These are phyloP conservation scores for Cryptosporidium ubiquitum DNA, from an alignment of 169 alveolate genomes.

Conservation along the genomic window DNA sequence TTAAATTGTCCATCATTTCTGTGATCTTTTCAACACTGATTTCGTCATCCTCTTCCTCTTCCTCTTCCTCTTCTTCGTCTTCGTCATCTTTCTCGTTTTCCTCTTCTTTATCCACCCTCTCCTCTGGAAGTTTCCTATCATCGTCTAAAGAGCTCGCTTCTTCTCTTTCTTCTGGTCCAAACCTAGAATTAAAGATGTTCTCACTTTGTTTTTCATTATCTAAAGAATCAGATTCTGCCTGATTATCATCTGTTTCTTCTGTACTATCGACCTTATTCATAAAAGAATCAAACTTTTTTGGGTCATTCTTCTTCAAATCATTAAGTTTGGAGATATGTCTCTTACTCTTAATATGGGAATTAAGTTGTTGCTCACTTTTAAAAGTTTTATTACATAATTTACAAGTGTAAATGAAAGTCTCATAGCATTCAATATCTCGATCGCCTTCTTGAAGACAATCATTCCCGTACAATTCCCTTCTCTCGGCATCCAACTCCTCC, in stretches of 20 bases:
- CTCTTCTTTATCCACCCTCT: neutral
- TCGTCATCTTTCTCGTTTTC: too few relatives aligned
- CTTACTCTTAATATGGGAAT: conserved; percentile 80
- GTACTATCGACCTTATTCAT: conserved; percentile 7
- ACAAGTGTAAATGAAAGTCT: conserved; percentile 76
- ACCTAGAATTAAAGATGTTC: neutral
- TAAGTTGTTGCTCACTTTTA: conserved; percentile 77
- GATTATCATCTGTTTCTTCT: conserved; percentile 16
- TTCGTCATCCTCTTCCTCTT: neutral
- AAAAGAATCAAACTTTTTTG: neutral
- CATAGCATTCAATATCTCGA: neutral
- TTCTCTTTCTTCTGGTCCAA: neutral
- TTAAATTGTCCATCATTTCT: conserved; percentile 47
- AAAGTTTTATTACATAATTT: conserved; percentile 80
- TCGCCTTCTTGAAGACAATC: neutral
- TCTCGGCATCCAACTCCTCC: conserved; percentile 73
- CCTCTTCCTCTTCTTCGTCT: neutral
- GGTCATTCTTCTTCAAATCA: neutral
- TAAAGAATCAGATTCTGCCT: neutral
- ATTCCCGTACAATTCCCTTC: conserved; percentile 25
- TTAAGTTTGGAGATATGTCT: conserved; percentile 77
- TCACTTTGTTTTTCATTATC: neutral
- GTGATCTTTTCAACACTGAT: conserved; percentile 26
- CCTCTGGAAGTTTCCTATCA: too few relatives aligned
- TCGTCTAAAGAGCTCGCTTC: neutral